Conservation (phyloP, 2,329 filamentous ascomycete genomes). For the Pseudogymnoascus sp. region DNA sequence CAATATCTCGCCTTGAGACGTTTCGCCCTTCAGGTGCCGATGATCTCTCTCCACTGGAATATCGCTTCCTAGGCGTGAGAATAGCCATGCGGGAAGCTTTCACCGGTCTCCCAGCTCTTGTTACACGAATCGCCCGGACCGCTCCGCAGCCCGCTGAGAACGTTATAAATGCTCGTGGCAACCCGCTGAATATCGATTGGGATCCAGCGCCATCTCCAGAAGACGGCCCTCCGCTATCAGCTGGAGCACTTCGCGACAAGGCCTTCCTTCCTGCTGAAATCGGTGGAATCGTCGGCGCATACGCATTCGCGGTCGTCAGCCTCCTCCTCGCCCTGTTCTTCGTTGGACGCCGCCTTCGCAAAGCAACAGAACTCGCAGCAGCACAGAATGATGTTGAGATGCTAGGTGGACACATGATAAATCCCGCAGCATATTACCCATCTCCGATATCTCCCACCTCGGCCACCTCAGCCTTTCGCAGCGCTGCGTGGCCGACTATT, state of each 20-base stretch:
- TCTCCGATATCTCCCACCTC: conserved; percentile 28
- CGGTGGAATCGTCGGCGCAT: conserved; percentile 73
- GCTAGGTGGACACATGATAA: conserved; percentile 25
- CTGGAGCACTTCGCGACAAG: conserved; percentile 49
- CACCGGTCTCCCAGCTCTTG: conserved; percentile 1
- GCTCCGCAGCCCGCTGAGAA: background rate
- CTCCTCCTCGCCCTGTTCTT: conserved; percentile 59
- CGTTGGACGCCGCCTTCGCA: conserved; percentile 47
- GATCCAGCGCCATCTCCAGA: conserved; percentile 50
- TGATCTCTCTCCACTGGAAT: conserved; percentile 2
- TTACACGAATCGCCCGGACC: background rate
- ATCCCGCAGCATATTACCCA: conserved; percentile 34
- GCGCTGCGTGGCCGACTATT: conserved; percentile 46
- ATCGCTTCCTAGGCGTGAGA: background rate
- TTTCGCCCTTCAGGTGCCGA: conserved; percentile 8
- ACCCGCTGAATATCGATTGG: conserved; percentile 36
- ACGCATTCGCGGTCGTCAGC: conserved; percentile 67
- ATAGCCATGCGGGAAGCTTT: conserved; percentile 7
- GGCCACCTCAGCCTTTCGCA: conserved; percentile 19
- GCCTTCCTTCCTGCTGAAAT: conserved; percentile 71
- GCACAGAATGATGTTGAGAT: conserved; percentile 25
- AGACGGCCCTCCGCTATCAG: conserved; percentile 51
- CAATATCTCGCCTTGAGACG: background rate
- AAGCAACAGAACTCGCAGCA: conserved; percentile 17
- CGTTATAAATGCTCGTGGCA: conserved; percentile 13